Conservation (phyloP, 2,329 filamentous ascomycete genomes). For the Fusarium domesticum region DNA sequence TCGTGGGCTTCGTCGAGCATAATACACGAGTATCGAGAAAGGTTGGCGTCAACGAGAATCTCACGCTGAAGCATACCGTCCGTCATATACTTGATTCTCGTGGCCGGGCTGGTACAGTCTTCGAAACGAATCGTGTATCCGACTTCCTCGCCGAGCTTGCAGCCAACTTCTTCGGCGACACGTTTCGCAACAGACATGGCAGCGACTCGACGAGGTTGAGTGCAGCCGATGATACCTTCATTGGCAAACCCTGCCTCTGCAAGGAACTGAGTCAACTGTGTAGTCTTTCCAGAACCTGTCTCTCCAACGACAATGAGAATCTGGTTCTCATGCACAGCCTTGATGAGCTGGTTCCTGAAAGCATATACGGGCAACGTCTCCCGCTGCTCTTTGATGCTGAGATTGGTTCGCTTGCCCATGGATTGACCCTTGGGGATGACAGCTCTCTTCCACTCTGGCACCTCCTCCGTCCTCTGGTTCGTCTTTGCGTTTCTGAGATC, state of each 20-base stretch:
- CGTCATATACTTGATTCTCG: conserved; percentile 99
- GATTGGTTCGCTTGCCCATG: conserved; percentile 79
- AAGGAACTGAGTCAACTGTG: conserved; percentile 91
- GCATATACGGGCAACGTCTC: conserved; percentile 85
- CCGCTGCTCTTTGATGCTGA: conserved; percentile 94
- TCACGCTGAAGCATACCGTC: conserved; percentile 97
- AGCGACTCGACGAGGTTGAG: conserved; percentile 92
- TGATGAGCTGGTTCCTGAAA: conserved; percentile 82
- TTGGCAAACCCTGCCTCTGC: conserved; percentile 90
- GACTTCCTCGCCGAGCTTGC: conserved; percentile 84
- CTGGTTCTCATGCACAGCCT: conserved; percentile 84
- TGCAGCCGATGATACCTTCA: conserved; percentile 88
- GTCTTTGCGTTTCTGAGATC: conserved; percentile 71
- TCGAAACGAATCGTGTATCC: conserved; percentile 98
- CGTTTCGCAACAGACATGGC: conserved; percentile 97
- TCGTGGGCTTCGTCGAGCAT: conserved; percentile 99
- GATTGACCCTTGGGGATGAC: conserved; percentile 76
- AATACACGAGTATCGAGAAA: conserved; percentile 89
- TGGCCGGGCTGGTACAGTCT: conserved; percentile 82
- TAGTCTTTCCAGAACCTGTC: conserved; percentile 96
- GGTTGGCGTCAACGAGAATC: conserved; percentile 84
- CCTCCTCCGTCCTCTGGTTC: conserved; percentile 59
- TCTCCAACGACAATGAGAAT: conserved; percentile 95
- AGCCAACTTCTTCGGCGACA: conserved; percentile 94
- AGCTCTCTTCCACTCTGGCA: conserved; percentile 91